phyloP scores from a whole-genome alignment of 2,329 filamentous ascomycete species.

The Neofusicoccum ribis region DNA sequence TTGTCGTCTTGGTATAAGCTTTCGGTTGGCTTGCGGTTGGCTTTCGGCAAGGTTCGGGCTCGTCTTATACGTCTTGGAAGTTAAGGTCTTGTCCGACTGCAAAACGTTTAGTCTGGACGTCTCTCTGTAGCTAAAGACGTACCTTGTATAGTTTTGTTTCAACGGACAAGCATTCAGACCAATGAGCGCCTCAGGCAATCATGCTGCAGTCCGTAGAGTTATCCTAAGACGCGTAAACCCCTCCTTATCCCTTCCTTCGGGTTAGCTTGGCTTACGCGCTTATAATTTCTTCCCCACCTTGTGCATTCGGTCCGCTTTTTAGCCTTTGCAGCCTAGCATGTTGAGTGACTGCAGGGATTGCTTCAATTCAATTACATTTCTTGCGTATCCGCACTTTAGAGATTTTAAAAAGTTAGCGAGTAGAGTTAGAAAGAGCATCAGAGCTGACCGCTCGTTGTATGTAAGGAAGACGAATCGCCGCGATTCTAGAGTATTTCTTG shows the following conservation, averaged over 20 bases:
- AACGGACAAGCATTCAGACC: not conserved
- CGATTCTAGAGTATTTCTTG: too few relatives aligned
- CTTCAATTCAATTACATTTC: too few relatives aligned
- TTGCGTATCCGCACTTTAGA: too few relatives aligned
- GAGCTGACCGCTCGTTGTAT: too few relatives aligned
- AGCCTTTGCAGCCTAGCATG: too few relatives aligned
- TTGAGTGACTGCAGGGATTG: too few relatives aligned
- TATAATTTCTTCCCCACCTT: too few relatives aligned
- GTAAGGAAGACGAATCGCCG: too few relatives aligned
- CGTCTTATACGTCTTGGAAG: not conserved
- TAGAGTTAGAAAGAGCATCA: too few relatives aligned
- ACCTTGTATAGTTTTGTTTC: not conserved
- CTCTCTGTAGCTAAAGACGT: not conserved
- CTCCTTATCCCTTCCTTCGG: not conserved
- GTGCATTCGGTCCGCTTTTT: too few relatives aligned
- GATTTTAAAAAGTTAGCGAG: too few relatives aligned
- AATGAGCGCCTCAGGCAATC: not conserved
- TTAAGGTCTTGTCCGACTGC: not conserved
- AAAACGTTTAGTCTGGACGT: not conserved
- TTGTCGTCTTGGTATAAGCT: not conserved
- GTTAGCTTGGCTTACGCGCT: not conserved
- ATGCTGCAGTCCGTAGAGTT: not conserved
- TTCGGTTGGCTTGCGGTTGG: not conserved
- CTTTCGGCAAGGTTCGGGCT: not conserved
- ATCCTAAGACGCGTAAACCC: not conserved